Percentiles rank a stretch among this genome's conserved stretches.
Conservation (phyloP, 148 eudicot species). For the Beta vulgaris region DNA sequence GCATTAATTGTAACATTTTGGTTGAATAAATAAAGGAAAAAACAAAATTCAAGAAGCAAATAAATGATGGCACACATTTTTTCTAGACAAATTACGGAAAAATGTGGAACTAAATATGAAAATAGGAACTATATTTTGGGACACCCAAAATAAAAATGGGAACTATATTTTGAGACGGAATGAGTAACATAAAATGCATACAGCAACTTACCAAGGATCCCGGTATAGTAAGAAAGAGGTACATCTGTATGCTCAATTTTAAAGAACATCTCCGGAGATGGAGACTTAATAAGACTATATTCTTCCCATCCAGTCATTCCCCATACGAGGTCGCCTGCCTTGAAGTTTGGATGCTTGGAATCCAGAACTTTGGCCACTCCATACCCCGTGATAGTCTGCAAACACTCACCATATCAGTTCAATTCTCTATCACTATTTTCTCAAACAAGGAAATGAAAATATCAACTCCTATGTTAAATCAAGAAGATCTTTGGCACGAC, state of each 20-base stretch:
- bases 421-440: neutral
- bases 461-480: too few species aligned
- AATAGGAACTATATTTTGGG: too few species aligned
- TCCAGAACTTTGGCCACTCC: conserved; percentile 68
- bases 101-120: too few species aligned
- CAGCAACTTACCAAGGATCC: conserved; percentile 54
- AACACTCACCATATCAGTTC: neutral
- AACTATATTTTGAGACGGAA: too few species aligned
- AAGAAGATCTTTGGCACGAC: too few species aligned
- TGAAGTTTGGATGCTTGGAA: conserved; percentile 46
- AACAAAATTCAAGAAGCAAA: too few species aligned
- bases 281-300: conserved; percentile 46
- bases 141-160: too few species aligned
- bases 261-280: conserved; percentile 26
- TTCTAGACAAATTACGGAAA: too few species aligned
- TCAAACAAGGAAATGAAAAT: neutral
- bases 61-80: too few species aligned
- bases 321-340: conserved; percentile 51
- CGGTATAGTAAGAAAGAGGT: conserved; percentile 67
- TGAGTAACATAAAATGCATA: neutral
- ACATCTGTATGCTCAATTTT: conserved; percentile 58
- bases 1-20: too few species aligned
- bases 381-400: conserved; percentile 47
- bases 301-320: conserved; percentile 66
- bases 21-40: too few species aligned